Evolutionary conservation across 2,329 filamentous ascomycete species (phyloP).

Genomic region (Paracoccidioides lutzii): DNA sequence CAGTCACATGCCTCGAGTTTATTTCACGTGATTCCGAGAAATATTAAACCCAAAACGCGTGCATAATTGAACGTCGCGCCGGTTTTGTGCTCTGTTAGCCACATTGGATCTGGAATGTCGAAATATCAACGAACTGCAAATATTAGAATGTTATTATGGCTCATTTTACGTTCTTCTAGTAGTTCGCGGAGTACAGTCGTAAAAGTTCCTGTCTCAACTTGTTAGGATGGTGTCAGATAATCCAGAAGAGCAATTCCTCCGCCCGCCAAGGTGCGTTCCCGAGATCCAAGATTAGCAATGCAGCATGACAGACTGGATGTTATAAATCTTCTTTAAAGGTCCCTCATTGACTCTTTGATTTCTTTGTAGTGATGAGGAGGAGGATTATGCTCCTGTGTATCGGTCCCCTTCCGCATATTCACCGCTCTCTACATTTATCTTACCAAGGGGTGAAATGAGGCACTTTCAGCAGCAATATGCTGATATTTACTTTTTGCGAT

Average conservation of each 20-base stretch:
- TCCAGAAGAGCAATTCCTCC: slow-evolving; percentile 15
- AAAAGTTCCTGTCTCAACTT: neutral
- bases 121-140: neutral
- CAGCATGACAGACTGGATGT: neutral
- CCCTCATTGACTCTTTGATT: neutral
- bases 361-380: slow-evolving; percentile 20
- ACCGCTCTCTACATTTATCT: slow-evolving; percentile 59
- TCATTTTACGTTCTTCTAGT: neutral
- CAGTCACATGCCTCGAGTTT: neutral
- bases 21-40: neutral
- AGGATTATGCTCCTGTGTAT: slow-evolving; percentile 32
- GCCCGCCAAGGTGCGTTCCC: slow-evolving; percentile 18
- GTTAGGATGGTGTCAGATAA: slow-evolving; percentile 5
- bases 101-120: neutral
- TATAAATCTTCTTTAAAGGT: neutral
- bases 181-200: neutral
- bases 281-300: neutral
- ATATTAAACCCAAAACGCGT: slow-evolving; percentile 8
- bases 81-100: neutral
- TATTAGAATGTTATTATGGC: neutral
- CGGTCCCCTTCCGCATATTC: slow-evolving; percentile 54
- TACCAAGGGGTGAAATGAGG: slow-evolving; percentile 49
- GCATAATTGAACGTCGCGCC: slow-evolving; percentile 1
- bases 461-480: slow-evolving; percentile 92
- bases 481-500: slow-evolving; percentile 91